Conservation (phyloP, 768 basidiomycete genomes). For the Lyophyllum decastes region DNA sequence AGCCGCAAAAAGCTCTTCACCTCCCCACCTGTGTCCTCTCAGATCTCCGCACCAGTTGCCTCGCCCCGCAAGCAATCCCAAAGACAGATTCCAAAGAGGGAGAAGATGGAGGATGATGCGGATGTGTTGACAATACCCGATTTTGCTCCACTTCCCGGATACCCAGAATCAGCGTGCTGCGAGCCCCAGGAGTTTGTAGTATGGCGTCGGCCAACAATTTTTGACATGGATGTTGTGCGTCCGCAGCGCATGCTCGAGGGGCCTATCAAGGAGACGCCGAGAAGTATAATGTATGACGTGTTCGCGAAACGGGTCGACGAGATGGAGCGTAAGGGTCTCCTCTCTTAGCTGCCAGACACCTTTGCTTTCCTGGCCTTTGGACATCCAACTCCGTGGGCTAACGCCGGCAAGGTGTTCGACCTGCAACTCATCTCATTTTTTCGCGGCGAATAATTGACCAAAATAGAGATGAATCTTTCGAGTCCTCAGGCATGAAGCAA, state of each 20-base stretch:
- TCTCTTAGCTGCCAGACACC: neutral
- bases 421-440: neutral
- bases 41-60: slow-evolving; percentile 2
- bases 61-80: slow-evolving; percentile 16
- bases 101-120: slow-evolving; percentile 4
- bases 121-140: slow-evolving; percentile 12
- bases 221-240: slow-evolving; percentile 20
- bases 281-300: slow-evolving; percentile 21
- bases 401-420: neutral
- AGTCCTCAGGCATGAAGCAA: neutral
- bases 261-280: slow-evolving; percentile 10
- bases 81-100: slow-evolving; percentile 13
- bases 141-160: slow-evolving; percentile 16
- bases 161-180: neutral
- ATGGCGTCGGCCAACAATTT: slow-evolving; percentile 13
- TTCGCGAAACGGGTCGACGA: slow-evolving; percentile 19
- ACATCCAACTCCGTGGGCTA: neutral
- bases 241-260: slow-evolving; percentile 15
- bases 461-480: neutral
- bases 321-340: slow-evolving; percentile 8
- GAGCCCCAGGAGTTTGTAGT: slow-evolving; percentile 13
- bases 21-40: neutral
- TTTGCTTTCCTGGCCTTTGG: neutral
- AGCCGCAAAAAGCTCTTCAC: neutral
- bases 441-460: neutral